Conservation (phyloP, 305 asterid species). For the Solanum hybrid region DNA sequence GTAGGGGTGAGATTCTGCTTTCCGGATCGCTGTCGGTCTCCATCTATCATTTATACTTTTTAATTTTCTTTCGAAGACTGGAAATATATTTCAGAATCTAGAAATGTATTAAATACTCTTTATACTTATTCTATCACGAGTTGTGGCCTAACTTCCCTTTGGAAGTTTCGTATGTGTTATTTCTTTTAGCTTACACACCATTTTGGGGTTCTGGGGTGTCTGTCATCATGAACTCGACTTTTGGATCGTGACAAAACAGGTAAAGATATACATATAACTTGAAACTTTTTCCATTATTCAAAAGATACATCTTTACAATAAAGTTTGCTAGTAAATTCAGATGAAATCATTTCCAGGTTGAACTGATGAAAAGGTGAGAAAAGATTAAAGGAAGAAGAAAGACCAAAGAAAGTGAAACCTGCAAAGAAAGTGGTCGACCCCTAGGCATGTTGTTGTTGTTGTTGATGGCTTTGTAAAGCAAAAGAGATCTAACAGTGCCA, state of each 20-base stretch:
- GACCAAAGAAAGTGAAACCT: conserved; percentile 35
- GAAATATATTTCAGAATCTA: no score
- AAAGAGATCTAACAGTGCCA: conserved; percentile 28
- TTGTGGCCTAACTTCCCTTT: neutral
- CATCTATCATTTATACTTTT: no score
- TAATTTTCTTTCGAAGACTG: no score
- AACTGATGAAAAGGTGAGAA: neutral
- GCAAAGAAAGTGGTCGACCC: conserved; percentile 75
- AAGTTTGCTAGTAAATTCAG: neutral
- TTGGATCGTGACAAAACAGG: neutral
- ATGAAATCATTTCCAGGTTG: neutral
- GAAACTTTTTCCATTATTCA: neutral
- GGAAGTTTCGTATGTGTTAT: neutral
- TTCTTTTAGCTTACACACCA: neutral
- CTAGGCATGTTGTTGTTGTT: conserved; percentile 36
- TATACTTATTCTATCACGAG: neutral
- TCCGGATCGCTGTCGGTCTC: neutral
- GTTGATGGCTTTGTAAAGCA: conserved; percentile 7
- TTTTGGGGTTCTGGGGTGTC: neutral
- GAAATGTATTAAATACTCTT: no score
- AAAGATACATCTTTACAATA: neutral
- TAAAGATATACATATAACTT: neutral
- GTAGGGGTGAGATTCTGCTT: neutral
- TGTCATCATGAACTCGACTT: neutral
- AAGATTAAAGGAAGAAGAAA: neutral